These are phyloP conservation scores for Tolypocladium tundrense DNA, from an alignment of 2,329 filamentous ascomycete species.

Conservation along the genomic window DNA sequence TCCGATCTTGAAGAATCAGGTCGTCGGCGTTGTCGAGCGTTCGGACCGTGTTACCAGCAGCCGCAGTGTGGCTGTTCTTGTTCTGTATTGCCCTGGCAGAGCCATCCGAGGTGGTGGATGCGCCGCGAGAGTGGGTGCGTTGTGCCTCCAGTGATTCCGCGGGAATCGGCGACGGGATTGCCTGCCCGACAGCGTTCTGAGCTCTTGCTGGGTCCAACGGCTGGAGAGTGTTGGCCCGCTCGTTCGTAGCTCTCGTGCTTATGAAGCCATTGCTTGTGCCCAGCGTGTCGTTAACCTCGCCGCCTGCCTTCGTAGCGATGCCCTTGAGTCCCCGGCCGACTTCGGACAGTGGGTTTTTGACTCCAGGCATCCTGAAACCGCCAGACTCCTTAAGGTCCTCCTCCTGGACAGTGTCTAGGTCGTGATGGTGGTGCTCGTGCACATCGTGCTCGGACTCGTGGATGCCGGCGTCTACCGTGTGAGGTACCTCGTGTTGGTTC, in stretches of 20 bases:
- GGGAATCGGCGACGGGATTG: conserved; percentile 6
- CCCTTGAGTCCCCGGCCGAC: conserved; percentile 39
- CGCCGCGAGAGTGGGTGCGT: conserved; percentile 23
- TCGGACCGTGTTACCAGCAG: conserved; percentile 40
- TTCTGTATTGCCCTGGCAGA: conserved; percentile 17
- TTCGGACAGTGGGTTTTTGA: conserved; percentile 30
- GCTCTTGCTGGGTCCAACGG: not conserved
- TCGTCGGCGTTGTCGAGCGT: conserved; percentile 37
- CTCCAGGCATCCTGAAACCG: conserved; percentile 18
- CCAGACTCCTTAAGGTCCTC: conserved; percentile 11
- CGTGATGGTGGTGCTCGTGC: not conserved
- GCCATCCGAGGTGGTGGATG: conserved; percentile 27
- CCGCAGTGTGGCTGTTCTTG: not conserved
- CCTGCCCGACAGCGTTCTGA: conserved; percentile 6
- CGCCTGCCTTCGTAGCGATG: conserved; percentile 32
- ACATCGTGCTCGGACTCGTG: conserved; percentile 22
- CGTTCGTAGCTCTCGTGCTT: conserved; percentile 15
- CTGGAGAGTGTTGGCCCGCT: not conserved
- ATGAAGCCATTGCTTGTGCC: conserved; percentile 47
- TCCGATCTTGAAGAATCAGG: conserved; percentile 34
- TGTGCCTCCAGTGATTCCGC: conserved; percentile 21
- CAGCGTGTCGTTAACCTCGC: conserved; percentile 40
- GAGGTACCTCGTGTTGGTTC: conserved; percentile 42
- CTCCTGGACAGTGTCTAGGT: conserved; percentile 5
- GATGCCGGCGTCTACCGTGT: conserved; percentile 36